Conservation (phyloP, 179 eudicot species). For the Carnegiea gigantea region DNA sequence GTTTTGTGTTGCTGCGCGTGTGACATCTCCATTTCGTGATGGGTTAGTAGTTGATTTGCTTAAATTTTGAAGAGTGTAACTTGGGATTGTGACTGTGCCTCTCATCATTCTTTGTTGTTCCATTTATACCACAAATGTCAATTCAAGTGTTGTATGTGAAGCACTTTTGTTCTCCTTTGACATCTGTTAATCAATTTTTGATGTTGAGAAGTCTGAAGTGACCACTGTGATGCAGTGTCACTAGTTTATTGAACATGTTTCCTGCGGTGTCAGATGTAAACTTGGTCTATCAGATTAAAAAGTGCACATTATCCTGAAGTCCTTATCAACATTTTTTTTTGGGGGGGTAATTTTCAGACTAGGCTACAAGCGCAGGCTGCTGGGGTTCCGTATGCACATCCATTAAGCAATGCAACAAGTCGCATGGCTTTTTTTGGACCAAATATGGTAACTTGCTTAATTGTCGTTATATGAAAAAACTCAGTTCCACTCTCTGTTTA, state of each 20-base stretch:
- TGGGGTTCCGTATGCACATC: constrained; percentile 82
- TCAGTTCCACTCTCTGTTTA: neutral
- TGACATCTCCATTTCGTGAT: neutral
- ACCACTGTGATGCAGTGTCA: neutral
- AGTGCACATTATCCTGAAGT: neutral
- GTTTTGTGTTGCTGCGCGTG: neutral
- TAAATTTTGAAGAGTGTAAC: neutral
- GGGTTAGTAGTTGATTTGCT: neutral
- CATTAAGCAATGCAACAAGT: constrained; percentile 71
- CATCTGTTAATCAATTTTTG: neutral
- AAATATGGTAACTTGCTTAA: constrained; percentile 56
- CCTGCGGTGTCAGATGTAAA: neutral
- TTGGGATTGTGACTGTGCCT: neutral
- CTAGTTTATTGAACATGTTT: neutral
- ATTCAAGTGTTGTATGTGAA: neutral
- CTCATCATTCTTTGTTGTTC: neutral
- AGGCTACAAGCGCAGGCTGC: constrained; percentile 99
- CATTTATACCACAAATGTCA: neutral
- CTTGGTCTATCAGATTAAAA: neutral
- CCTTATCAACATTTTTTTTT: neutral
- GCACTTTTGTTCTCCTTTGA: neutral
- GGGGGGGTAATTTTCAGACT: constrained; percentile 52
- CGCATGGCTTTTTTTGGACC: constrained; percentile 98
- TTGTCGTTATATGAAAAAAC: neutral
- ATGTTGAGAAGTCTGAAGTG: constrained; percentile 3